phyloP scores from a whole-genome alignment of 2,329 filamentous ascomycete species.

The Cytospora piceicola region DNA sequence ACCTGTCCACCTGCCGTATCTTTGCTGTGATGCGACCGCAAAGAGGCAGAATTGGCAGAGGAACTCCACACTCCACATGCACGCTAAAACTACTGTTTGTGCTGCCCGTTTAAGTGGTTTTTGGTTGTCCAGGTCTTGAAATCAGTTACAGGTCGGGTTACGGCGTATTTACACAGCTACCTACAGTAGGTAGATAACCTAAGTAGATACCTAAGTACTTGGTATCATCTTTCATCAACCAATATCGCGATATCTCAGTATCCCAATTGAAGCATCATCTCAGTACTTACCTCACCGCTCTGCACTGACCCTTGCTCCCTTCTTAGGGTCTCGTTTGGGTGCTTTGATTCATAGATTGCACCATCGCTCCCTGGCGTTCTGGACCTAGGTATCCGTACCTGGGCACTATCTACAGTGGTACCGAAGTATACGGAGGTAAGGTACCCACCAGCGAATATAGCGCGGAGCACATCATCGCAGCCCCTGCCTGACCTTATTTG shows the following conservation, averaged over 20 bases:
- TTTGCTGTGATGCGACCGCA: neutral
- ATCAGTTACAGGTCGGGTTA: too few species aligned
- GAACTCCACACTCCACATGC: neutral
- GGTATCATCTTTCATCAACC: too few species aligned
- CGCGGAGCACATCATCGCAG: constrained; percentile 21
- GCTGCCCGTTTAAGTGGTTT: neutral
- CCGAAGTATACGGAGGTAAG: too few species aligned
- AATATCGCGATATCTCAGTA: too few species aligned
- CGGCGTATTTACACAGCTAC: neutral
- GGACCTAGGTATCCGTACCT: too few species aligned
- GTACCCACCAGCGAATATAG: constrained; percentile 7
- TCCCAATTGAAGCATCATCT: too few species aligned
- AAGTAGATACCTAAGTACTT: too few species aligned
- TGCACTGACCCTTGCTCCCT: neutral
- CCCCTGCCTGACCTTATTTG: constrained; percentile 25
- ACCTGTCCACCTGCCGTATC: neutral
- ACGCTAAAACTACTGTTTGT: neutral
- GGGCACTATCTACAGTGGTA: too few species aligned
- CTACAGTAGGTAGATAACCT: too few species aligned
- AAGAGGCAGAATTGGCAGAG: neutral
- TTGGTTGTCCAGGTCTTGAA: neutral
- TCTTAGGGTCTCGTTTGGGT: constrained; percentile 1
- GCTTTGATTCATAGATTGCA: constrained; percentile 16
- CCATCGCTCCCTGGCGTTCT: constrained; percentile 8
- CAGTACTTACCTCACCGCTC: neutral